These are phyloP conservation scores for Xanthoconium stramineum DNA, from an alignment of 768 basidiomycete genomes.

Conservation along the genomic window DNA sequence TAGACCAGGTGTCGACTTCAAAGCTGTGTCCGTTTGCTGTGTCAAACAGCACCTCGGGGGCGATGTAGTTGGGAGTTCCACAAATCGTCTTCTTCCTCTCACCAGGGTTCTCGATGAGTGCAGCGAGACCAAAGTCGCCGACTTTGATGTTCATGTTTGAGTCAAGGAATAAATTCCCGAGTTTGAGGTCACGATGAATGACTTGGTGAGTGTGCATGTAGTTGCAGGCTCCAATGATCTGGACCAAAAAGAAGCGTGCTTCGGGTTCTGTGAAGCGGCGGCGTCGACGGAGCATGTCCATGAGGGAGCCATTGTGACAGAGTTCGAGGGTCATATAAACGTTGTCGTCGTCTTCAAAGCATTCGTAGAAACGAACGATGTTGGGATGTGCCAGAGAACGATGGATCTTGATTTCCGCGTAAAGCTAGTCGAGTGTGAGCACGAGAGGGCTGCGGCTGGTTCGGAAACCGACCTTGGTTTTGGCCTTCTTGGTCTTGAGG, in stretches of 20 bases:
- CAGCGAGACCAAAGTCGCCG: conserved; percentile 96
- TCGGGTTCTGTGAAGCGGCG: conserved; percentile 90
- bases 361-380: conserved; percentile 88
- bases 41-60: conserved; percentile 95
- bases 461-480: conserved; percentile 72
- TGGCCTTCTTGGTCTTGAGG: conserved; percentile 93
- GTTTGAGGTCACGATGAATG: conserved; percentile 96
- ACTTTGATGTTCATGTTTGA: conserved; percentile 92
- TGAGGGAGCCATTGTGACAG: conserved; percentile 84
- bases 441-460: neutral
- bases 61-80: conserved; percentile 98
- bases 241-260: conserved; percentile 88
- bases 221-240: conserved; percentile 92
- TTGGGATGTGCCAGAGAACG: conserved; percentile 87
- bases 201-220: conserved; percentile 98
- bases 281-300: conserved; percentile 87
- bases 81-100: conserved; percentile 99
- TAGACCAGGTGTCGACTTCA: conserved; percentile 97
- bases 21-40: conserved; percentile 96
- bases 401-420: conserved; percentile 98
- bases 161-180: conserved; percentile 94
- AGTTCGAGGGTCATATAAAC: conserved; percentile 98
- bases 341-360: conserved; percentile 93
- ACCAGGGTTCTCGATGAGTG: conserved; percentile 92
- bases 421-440: conserved; percentile 56